Evolutionary conservation across 805 yeast species (phyloP), one percentile per base, ranked within the genome.

Genomic region (Ogataea populi-albae): DNA sequence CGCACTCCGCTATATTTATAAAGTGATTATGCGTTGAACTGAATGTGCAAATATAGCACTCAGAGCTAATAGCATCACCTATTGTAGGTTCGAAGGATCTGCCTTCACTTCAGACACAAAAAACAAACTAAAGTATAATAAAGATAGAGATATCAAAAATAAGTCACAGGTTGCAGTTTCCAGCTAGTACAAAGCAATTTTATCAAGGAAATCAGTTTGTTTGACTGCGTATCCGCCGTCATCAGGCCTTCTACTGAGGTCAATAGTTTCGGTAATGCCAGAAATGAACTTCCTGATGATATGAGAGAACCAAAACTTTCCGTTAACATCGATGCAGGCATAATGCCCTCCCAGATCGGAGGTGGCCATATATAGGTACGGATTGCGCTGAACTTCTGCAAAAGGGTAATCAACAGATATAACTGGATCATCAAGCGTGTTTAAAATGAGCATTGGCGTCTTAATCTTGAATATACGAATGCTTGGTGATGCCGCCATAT

Each of bases 291-390:
- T 54, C 12, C 62, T 62, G 23, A 73, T 60, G 33, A 69, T 68
- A 20, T 60, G 55, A 8, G 65, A 56, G 24, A 66, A 71, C 79
- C 80, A 75, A 34, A 74, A 65, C 20, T 67, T 62, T 24, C 70
- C 66, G 26, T 69, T 57, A 6, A 53, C 46, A 36, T 71, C 65
- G 25, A 73, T 50, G 38, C 64, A 74, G 1, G 74, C 83, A 52
- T 81, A 67, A 54, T 83, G 93, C 6, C 91, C 91, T 45, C 93
- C 93, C 10, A 77, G 52, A 35, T 79, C 75, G 1, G 86, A 73
- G 30, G 75, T 71, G 4, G 77, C 64, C 58, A 79, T 59, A 21
- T 73, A 63, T 17, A 79, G 59, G 50, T 72, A 78, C 11, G 88
- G 87, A 42, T 81, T 81, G 20, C 65, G 57, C 24, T 53, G 42